phyloP scores from a whole-genome alignment of 352 stramenopile species.

The Aphanomyces astaci region DNA sequence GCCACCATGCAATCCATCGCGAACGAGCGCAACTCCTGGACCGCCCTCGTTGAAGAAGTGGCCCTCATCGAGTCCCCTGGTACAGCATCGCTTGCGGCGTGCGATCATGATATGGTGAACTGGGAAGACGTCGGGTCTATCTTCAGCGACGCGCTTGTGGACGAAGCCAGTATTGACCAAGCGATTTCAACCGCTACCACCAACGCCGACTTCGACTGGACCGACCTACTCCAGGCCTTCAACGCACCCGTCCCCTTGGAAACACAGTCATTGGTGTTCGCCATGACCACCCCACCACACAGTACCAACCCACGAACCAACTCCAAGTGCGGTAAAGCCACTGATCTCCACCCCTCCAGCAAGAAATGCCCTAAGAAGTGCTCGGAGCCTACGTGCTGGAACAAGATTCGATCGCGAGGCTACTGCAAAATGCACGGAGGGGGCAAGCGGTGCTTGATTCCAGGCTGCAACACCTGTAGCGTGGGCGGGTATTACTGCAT shows the following conservation, averaged over 20 bases:
- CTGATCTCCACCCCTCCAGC: conserved; percentile 5
- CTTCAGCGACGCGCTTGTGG: not conserved
- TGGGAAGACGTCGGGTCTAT: not conserved
- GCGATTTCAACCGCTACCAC: not conserved
- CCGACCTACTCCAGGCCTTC: not conserved
- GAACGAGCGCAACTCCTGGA: not conserved
- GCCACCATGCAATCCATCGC: not conserved
- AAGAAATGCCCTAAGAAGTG: conserved; percentile 72
- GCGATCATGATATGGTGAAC: conserved; percentile 7
- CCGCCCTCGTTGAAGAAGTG: not conserved
- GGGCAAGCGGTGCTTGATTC: conserved; percentile 57
- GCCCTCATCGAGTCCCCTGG: not conserved
- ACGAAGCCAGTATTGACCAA: not conserved
- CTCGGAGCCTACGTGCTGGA: conserved; percentile 61
- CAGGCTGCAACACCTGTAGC: conserved; percentile 62
- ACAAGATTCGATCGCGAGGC: conserved; percentile 65
- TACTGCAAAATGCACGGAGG: conserved; percentile 76
- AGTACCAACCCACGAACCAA: not conserved
- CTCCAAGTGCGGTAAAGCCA: not conserved
- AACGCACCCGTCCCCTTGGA: not conserved
- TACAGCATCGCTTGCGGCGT: not conserved
- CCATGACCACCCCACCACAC: not conserved
- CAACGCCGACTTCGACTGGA: not conserved
- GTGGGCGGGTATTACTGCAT: conserved; percentile 77
- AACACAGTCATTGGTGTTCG: not conserved